Evolutionary conservation across 257 asterid species (phyloP).

Genomic region (Prunella vulgaris): DNA sequence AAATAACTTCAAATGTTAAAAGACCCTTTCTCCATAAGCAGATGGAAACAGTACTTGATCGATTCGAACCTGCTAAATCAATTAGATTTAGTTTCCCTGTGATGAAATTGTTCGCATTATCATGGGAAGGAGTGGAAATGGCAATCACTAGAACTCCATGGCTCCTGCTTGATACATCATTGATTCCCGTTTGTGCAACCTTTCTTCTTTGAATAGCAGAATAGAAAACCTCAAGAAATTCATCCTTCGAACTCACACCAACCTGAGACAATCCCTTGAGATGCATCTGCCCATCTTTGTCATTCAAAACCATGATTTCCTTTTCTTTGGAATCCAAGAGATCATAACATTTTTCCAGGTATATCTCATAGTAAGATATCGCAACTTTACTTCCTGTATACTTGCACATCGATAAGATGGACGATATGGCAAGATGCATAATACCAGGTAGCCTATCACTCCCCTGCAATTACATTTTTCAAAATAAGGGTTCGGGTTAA

Average conservation of each 20-base stretch:
- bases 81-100: conserved; percentile 84
- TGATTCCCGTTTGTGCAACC: conserved; percentile 66
- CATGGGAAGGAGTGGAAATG: conserved; percentile 41
- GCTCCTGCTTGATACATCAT: conserved; percentile 89
- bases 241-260: conserved; percentile 41
- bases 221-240: conserved; percentile 56
- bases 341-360: conserved; percentile 80
- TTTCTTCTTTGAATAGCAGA: conserved; percentile 69
- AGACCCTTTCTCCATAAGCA: not conserved
- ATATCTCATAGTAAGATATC: conserved; percentile 81
- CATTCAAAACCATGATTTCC: conserved; percentile 62
- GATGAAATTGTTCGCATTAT: conserved; percentile 26
- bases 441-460: conserved; percentile 68
- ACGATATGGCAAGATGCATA: conserved; percentile 62
- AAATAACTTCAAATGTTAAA: conserved; percentile 6
- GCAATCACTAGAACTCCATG: conserved; percentile 67
- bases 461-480: conserved; percentile 53
- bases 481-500: conserved; percentile 4
- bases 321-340: conserved; percentile 64
- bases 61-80: conserved; percentile 78
- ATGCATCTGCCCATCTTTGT: conserved; percentile 66
- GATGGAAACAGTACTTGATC: not conserved
- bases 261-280: conserved; percentile 73
- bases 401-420: conserved; percentile 44
- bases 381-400: conserved; percentile 34